These are phyloP conservation scores for Verbascum thapsus DNA, from an alignment of 257 asterid species.

Conservation along the genomic window DNA sequence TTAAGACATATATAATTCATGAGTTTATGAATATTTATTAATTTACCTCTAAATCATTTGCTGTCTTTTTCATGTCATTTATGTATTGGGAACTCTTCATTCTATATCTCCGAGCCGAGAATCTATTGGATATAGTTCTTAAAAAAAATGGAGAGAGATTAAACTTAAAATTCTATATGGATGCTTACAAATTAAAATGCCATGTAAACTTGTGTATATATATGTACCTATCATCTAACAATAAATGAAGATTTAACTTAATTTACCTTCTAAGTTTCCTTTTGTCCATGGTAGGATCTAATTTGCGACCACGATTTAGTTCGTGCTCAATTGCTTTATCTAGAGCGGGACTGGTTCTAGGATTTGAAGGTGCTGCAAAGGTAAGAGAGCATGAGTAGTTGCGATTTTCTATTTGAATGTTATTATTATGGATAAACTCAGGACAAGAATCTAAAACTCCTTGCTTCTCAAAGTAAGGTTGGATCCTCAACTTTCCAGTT, in stretches of 20 bases:
- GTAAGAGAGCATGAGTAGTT: too few species aligned
- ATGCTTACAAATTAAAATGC: background rate
- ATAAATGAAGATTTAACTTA: background rate
- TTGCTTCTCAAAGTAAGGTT: too few species aligned
- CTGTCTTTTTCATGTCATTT: constrained; percentile 40
- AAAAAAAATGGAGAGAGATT: background rate
- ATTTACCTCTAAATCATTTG: constrained; percentile 42
- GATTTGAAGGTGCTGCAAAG: too few species aligned
- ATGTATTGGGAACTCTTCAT: constrained; percentile 31
- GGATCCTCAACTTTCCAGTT: too few species aligned
- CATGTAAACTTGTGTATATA: too few species aligned
- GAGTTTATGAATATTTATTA: too few species aligned
- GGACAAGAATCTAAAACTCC: too few species aligned
- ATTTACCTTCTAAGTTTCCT: constrained; percentile 55
- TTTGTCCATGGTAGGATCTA: constrained; percentile 33
- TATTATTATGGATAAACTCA: too few species aligned
- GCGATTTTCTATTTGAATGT: too few species aligned
- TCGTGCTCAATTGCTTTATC: too few species aligned
- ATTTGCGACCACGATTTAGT: constrained; percentile 18
- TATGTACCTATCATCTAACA: background rate
- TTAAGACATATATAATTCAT: too few species aligned
- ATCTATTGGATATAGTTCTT: constrained; percentile 58
- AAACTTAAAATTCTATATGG: background rate
- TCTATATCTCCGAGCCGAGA: constrained; percentile 58
- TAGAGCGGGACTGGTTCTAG: too few species aligned